These are phyloP conservation scores for Triglochin maritima DNA, from an alignment of 106 monocot genomes.

Conservation along the genomic window DNA sequence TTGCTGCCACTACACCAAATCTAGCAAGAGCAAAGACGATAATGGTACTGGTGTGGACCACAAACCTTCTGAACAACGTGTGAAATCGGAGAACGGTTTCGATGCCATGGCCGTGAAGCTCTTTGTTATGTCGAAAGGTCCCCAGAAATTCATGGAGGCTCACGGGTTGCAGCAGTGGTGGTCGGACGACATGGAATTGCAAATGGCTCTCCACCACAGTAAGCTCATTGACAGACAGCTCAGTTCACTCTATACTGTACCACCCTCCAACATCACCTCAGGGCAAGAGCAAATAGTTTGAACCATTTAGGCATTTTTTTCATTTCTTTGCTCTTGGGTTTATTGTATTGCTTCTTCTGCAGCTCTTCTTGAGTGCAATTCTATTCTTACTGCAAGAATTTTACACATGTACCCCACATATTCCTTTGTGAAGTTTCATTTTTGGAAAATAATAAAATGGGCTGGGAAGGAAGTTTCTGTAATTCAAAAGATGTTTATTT, in stretches of 20 bases:
- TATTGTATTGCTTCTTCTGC: too few relatives aligned
- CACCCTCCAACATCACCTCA: too few relatives aligned
- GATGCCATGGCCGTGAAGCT: constrained; percentile 12
- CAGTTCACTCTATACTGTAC: constrained; percentile 10
- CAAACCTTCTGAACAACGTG: background rate
- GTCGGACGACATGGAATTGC: constrained; percentile 30
- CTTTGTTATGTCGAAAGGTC: constrained; percentile 17
- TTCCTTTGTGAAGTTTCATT: too few relatives aligned
- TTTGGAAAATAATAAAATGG: too few relatives aligned
- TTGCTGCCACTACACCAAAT: constrained; percentile 34
- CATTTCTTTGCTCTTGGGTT: too few relatives aligned
- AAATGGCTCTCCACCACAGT: constrained; percentile 12
- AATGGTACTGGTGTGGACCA: background rate
- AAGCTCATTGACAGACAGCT: constrained; percentile 21
- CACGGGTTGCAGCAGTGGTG: constrained; percentile 30
- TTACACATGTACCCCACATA: too few relatives aligned
- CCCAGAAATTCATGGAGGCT: constrained; percentile 26
- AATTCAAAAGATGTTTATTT: too few relatives aligned
- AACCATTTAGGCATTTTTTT: too few relatives aligned
- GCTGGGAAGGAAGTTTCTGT: too few relatives aligned
- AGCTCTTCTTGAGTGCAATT: too few relatives aligned
- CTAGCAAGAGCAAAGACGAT: background rate
- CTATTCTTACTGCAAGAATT: too few relatives aligned
- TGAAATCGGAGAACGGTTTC: background rate
- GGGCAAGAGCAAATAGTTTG: too few relatives aligned